Percentiles rank a stretch among this genome's conserved stretches.
Evolutionary conservation across 495 filamentous ascomycete genomes (phyloP).

Genomic region (Penicillium herquei): DNA sequence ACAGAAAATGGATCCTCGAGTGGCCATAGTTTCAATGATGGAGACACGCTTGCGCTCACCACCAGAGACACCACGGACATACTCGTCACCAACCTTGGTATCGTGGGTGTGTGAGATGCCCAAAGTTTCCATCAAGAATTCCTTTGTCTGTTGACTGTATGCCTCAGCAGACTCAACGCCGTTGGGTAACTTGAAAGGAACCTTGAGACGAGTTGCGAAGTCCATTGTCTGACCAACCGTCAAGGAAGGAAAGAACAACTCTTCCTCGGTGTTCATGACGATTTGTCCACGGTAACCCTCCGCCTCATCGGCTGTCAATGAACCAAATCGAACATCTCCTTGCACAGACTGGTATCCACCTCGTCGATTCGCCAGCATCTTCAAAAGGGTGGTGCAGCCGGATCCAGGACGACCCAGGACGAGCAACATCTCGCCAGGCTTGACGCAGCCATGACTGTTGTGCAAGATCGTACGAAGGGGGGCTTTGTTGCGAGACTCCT

Average conservation of each 20-base stretch:
- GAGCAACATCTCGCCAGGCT: conserved; percentile 51
- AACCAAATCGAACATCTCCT: conserved; percentile 61
- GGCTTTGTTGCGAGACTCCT: conserved; percentile 35
- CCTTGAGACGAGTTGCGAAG: conserved; percentile 55
- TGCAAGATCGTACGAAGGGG: conserved; percentile 38
- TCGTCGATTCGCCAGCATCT: conserved; percentile 63
- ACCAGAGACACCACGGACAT: conserved; percentile 78
- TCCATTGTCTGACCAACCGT: conserved; percentile 71
- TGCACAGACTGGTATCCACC: conserved; percentile 52
- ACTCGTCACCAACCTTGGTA: conserved; percentile 77
- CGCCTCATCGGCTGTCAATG: conserved; percentile 52
- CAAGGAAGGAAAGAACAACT: conserved; percentile 67
- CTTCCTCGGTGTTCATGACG: conserved; percentile 69
- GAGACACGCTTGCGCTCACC: conserved; percentile 77
- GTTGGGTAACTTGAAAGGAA: conserved; percentile 32
- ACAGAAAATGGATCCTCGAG: conserved; percentile 57
- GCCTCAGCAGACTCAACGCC: conserved; percentile 46
- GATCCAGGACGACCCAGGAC: conserved; percentile 47
- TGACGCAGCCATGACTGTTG: conserved; percentile 50
- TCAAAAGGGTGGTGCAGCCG: conserved; percentile 52
- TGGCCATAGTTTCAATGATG: conserved; percentile 63
- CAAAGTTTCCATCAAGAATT: conserved; percentile 66
- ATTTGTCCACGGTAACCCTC: conserved; percentile 68
- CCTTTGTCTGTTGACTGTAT: conserved; percentile 52
- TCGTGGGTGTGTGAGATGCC: conserved; percentile 79